Evolutionary conservation across 208 protist genomes (phyloP).

Genomic region (Sergeia podlipaevii): DNA sequence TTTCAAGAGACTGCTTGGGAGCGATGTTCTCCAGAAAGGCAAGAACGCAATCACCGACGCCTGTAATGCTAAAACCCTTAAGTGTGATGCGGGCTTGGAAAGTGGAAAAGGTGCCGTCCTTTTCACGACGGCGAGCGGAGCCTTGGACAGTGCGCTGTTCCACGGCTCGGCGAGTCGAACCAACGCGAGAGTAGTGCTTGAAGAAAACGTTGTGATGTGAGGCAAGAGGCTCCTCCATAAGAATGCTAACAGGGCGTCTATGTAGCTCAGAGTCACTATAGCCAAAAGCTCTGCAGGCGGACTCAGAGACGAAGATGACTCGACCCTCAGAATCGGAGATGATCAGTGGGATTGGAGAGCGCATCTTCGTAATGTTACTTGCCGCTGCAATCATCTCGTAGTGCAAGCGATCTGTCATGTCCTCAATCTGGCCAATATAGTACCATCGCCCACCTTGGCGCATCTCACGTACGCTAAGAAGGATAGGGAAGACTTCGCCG

Average conservation of each 20-base stretch:
- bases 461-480: conserved; percentile 15
- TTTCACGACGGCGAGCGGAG: conserved; percentile 6
- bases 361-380: conserved; percentile 11
- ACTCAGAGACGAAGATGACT: conserved; percentile 13
- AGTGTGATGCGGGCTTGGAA: conserved; percentile 8
- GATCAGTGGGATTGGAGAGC: conserved; percentile 25
- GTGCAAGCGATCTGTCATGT: conserved; percentile 6
- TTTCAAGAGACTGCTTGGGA: neutral
- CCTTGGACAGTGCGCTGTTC: conserved; percentile 1
- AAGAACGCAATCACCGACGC: conserved; percentile 1
- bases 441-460: neutral
- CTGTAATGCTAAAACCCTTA: neutral
- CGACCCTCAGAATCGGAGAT: conserved; percentile 16
- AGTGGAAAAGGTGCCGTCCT: conserved; percentile 1
- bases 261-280: neutral
- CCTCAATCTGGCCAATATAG: conserved; percentile 14
- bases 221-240: too few relatives aligned
- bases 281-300: conserved; percentile 1
- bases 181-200: conserved; percentile 11
- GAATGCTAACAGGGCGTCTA: conserved; percentile 7
- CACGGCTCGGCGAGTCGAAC: too few relatives aligned
- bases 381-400: conserved; percentile 1
- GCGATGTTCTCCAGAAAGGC: conserved; percentile 13
- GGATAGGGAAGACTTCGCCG: conserved; percentile 12
- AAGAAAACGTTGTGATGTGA: too few relatives aligned